A percentile compares a stretch with the other conserved stretches of the same genome.
phyloP scores from a whole-genome alignment of 768 basidiomycete genomes.

The Gymnopilus junonius region DNA sequence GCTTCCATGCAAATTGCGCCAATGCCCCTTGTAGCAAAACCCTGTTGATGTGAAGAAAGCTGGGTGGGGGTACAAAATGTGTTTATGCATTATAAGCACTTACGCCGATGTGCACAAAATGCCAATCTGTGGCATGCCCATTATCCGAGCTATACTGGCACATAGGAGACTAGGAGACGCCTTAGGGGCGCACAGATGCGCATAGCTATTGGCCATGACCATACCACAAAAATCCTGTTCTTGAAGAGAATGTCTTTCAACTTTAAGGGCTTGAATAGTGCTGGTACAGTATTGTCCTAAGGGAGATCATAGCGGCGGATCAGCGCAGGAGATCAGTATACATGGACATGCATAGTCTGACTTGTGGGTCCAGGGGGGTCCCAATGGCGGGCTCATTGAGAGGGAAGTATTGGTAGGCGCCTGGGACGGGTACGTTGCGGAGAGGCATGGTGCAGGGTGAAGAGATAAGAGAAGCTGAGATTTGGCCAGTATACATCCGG shows the following conservation, averaged over 20 bases:
- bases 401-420: slow-evolving; percentile 59
- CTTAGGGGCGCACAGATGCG: neutral
- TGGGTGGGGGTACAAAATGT: neutral
- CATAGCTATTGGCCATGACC: neutral
- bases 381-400: slow-evolving; percentile 65
- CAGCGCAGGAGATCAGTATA: neutral
- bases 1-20: slow-evolving; percentile 78
- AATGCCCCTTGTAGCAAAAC: slow-evolving; percentile 71
- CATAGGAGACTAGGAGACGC: slow-evolving; percentile 66
- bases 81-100: slow-evolving; percentile 27
- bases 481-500: neutral
- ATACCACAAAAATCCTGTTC: slow-evolving; percentile 70
- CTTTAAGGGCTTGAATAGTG: slow-evolving; percentile 68
- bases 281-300: slow-evolving; percentile 55
- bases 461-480: neutral
- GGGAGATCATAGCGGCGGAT: slow-evolving; percentile 3
- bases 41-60: slow-evolving; percentile 32
- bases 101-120: slow-evolving; percentile 78
- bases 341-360: neutral
- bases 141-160: slow-evolving; percentile 80
- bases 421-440: slow-evolving; percentile 54
- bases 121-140: slow-evolving; percentile 83
- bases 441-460: slow-evolving; percentile 16
- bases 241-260: slow-evolving; percentile 68
- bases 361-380: slow-evolving; percentile 23